phyloP scores from a whole-genome alignment of 805 yeast species.

The Saccharomyces paradoxus region DNA sequence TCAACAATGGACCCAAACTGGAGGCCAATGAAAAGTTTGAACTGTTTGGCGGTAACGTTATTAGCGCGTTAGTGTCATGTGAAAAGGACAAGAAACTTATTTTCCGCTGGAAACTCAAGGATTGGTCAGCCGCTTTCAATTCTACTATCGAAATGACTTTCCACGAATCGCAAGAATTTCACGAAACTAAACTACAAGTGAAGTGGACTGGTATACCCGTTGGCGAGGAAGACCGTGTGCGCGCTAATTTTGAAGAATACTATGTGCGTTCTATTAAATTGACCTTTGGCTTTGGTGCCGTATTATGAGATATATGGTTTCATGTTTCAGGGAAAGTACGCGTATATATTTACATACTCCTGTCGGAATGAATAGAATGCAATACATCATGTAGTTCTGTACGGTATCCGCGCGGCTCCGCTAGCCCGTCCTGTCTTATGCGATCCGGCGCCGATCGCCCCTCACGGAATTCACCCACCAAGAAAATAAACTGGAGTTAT shows the following conservation, averaged over 20 bases:
- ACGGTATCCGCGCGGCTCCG: not conserved
- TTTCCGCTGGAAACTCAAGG: conserved; percentile 78
- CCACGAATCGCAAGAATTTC: conserved; percentile 56
- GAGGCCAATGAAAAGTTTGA: conserved; percentile 49
- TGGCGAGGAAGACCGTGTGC: conserved; percentile 88
- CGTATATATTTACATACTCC: not conserved
- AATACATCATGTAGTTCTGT: not conserved
- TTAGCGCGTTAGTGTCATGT: conserved; percentile 52
- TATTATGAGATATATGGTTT: conserved; percentile 36
- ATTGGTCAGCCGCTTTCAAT: conserved; percentile 81
- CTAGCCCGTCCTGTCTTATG: not conserved
- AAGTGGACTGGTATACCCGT: conserved; percentile 84
- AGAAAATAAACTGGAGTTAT: not conserved
- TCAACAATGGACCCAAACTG: conserved; percentile 31
- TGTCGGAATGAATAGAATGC: not conserved
- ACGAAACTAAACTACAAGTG: conserved; percentile 76
- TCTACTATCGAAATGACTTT: conserved; percentile 62
- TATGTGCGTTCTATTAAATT: conserved; percentile 83
- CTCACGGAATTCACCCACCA: not conserved
- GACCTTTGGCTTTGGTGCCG: conserved; percentile 95
- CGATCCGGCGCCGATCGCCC: not conserved
- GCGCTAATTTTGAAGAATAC: conserved; percentile 78
- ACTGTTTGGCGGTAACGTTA: conserved; percentile 81
- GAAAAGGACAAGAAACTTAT: conserved; percentile 51
- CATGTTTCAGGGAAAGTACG: not conserved